Percentiles rank a stretch among this genome's conserved stretches.
Conservation (phyloP, 1,284 basidiomycete species). For the Rhizoctonia solani region DNA sequence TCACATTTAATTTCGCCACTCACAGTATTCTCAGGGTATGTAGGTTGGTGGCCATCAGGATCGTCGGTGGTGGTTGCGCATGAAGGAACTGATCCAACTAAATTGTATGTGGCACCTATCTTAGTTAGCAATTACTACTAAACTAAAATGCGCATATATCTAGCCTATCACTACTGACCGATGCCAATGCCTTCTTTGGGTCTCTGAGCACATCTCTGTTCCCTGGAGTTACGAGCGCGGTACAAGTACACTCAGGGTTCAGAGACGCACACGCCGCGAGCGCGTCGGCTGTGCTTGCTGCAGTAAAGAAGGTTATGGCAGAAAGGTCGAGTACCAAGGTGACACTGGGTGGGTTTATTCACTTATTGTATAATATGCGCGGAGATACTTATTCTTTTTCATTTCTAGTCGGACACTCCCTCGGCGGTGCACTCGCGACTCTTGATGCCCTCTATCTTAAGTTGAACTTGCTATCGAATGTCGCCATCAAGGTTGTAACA, state of each 20-base stretch:
- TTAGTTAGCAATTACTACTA: too few species aligned
- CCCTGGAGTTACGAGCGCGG: slow-evolving; percentile 4
- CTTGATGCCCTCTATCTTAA: slow-evolving; percentile 28
- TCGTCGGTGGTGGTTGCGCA: too few species aligned
- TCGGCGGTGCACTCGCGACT: slow-evolving; percentile 32
- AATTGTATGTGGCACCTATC: too few species aligned
- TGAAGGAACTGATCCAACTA: too few species aligned
- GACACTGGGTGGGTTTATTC: background rate
- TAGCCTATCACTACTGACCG: slow-evolving; percentile 16
- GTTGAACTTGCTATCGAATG: slow-evolving; percentile 15
- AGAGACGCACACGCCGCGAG: slow-evolving; percentile 19
- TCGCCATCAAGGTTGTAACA: slow-evolving; percentile 22
- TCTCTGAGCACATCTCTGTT: background rate
- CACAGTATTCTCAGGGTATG: too few species aligned
- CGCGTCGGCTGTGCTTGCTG: background rate
- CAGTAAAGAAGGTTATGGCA: slow-evolving; percentile 18
- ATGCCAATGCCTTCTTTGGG: slow-evolving; percentile 7
- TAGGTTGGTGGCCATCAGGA: too few species aligned
- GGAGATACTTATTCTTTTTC: background rate
- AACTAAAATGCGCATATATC: too few species aligned
- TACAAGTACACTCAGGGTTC: slow-evolving; percentile 23
- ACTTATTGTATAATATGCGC: too few species aligned
- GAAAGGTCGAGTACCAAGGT: slow-evolving; percentile 10
- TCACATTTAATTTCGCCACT: too few species aligned
- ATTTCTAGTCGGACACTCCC: background rate